Base-by-base conservation (phyloP, 768 basidiomycete species). In the Trametes coccinea region DNA sequence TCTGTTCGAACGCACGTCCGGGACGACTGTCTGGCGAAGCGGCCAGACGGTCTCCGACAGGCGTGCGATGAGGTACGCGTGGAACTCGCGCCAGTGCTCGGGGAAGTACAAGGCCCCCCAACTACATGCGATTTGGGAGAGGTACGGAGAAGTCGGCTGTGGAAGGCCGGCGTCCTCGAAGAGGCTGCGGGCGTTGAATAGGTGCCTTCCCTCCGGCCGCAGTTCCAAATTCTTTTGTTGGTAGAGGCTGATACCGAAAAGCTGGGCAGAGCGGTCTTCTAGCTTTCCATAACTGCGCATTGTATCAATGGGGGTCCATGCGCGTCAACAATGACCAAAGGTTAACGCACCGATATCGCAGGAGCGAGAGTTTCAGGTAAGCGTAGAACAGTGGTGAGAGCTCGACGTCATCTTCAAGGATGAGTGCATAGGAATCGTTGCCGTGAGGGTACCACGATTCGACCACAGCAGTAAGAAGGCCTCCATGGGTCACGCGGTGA, bases 71-170 rank as follows among this genome's bases (percentile, higher is more conserved):
- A 94, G 84, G 70, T 91, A 94, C 53, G 77, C 74, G 74, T 95
- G 91, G 72, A 94, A 95, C 71, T 91, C 90, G 66, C 86, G 83
- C 93, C 92, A 94, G 67, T 89, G 87, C 65, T 91, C 83, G 10
- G 93, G 92, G 70, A 95, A 95, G 76, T 94, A 95, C 40, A 92
- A 79, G 2, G 91, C 93, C 13, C 93, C 93, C 93, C 92, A 95
- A 74, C 90, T 92, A 73, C 93, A 94, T 0, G 93, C 93, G 9
- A 93, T 84, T 60, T 91, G 89, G 0, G 92, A 93, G 45, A 95
- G 82, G 72, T 93, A 95, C 0, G 93, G 92, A 0, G 85, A 85
- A 0, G 78, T 75, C 0, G 81, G 74, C 46, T 80, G 63, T 0
- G 75, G 56, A n/a, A 84, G 51, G 2, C 76, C 76, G 9, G 73